Base-by-base conservation (phyloP, 352 stramenopile species). In the Phytophthora cajani region DNA sequence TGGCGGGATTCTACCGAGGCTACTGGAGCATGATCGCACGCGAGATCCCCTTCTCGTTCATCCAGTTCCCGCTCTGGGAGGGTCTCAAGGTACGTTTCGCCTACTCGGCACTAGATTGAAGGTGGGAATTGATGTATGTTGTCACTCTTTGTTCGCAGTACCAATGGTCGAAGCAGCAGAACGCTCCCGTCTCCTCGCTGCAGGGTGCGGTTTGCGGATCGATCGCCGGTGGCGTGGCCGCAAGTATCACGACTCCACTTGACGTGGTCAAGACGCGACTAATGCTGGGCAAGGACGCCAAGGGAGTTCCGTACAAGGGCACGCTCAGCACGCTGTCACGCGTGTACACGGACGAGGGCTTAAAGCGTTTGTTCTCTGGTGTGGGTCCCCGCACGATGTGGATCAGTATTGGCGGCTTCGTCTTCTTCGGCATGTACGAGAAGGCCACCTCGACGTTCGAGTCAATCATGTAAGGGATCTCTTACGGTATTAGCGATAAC, bases 351-450 rank as follows among this genome's bases (percentile, higher is more conserved):
- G 88, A 99, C 56, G 97, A 99, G 84, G 95, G 97, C 36, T 63
- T 82, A 30, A 84, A 79, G 62, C 90, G 95, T 30, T 82, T 99
- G 21, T 98, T 99, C 59, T 96, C 89, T 27, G 98, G 98, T 16
- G 87, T 99, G 17, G 92, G 97, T 51, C 97, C 98, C 4, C 89
- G 98, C 62, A 98, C 98, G 0, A 98, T 99, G 85, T 99, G 98
- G 98, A 99, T 99, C 79, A 97, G 93, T 21, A 98, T 99, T 72
- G 98, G 98, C 46, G 98, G 98, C 44, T 99, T 99, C 79, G 96
- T 99, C n/a, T 99, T 99, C 81, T 99, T 99, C 69, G 98, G 98
- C 58, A 97, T 98, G 62, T 99, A 99, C 80, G 97, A 99, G 68
- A 96, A 96, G 77, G 74, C 84, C 53, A 91, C 84, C n/a, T 81